Evolutionary conservation across 1,284 basidiomycete species (phyloP).

Genomic region (Sphagnurus paluster): DNA sequence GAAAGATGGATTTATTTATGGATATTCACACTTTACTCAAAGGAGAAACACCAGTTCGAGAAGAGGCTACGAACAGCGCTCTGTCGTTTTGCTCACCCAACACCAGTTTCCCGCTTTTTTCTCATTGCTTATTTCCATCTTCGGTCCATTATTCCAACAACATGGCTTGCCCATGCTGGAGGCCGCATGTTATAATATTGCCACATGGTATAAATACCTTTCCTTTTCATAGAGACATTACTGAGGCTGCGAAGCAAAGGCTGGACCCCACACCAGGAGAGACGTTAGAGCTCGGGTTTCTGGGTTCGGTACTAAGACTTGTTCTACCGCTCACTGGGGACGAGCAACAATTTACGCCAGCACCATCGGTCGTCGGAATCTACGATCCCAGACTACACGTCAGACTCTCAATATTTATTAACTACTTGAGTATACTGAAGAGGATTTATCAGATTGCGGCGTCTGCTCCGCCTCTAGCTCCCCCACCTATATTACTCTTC

Average conservation of each 20-base stretch:
- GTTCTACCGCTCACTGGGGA: constrained; percentile 72
- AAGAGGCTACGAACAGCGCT: constrained; percentile 89
- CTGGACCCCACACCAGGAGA: constrained; percentile 66
- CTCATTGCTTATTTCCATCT: constrained; percentile 61
- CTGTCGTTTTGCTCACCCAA: constrained; percentile 83
- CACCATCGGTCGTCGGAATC: constrained; percentile 46
- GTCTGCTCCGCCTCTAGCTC: constrained; percentile 66
- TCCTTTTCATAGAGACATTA: constrained; percentile 10
- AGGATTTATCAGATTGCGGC: constrained; percentile 69
- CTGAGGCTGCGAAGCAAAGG: constrained; percentile 56
- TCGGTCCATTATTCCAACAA: constrained; percentile 77
- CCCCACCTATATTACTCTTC: constrained; percentile 74
- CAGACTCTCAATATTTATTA: constrained; percentile 16
- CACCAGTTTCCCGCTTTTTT: constrained; percentile 86
- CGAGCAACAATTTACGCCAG: constrained; percentile 67
- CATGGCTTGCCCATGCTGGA: constrained; percentile 84
- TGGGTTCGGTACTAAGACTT: constrained; percentile 73
- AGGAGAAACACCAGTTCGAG: constrained; percentile 67
- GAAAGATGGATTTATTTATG: constrained; percentile 76
- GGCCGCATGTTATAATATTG: constrained; percentile 83
- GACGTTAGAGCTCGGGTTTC: constrained; percentile 75
- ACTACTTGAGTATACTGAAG: constrained; percentile 2
- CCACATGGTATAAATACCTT: constrained; percentile 67
- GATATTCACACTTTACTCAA: constrained; percentile 83
- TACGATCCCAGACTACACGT: constrained; percentile 51